A percentile compares a stretch with the other conserved stretches of the same genome.
Evolutionary conservation across 2,329 filamentous ascomycete species (phyloP).

Genomic region (Colletotrichum horii): DNA sequence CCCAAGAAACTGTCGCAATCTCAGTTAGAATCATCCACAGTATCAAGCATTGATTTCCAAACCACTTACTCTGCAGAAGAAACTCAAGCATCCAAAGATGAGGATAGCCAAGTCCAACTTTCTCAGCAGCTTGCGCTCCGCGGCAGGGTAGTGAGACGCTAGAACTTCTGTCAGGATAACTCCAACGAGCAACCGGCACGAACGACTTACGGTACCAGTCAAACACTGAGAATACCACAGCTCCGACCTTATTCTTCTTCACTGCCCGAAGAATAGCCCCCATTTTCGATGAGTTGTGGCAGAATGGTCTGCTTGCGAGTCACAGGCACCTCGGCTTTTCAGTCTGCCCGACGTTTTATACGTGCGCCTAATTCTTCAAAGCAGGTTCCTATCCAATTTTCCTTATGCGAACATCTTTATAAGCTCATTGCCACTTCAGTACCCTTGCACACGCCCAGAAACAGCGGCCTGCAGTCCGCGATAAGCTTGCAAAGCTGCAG

Average conservation of each 20-base stretch:
- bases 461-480: neutral
- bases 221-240: conserved; percentile 30
- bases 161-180: neutral
- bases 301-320: no score
- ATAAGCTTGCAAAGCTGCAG: neutral
- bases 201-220: conserved; percentile 31
- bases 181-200: no score
- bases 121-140: conserved; percentile 28
- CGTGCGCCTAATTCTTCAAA: neutral
- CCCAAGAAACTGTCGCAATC: conserved; percentile 28
- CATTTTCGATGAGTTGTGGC: neutral
- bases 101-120: conserved; percentile 30
- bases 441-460: neutral
- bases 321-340: neutral
- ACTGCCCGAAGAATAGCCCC: conserved; percentile 5
- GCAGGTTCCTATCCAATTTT: neutral
- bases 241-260: conserved; percentile 27
- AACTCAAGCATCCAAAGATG: conserved; percentile 22
- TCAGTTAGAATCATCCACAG: no score
- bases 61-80: conserved; percentile 18
- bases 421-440: neutral
- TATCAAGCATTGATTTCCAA: neutral
- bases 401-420: neutral
- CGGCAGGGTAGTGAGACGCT: conserved; percentile 29
- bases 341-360: conserved; percentile 3